Base-by-base conservation (phyloP, 306 rosid genomes). In the Begonia loranthoides region DNA sequence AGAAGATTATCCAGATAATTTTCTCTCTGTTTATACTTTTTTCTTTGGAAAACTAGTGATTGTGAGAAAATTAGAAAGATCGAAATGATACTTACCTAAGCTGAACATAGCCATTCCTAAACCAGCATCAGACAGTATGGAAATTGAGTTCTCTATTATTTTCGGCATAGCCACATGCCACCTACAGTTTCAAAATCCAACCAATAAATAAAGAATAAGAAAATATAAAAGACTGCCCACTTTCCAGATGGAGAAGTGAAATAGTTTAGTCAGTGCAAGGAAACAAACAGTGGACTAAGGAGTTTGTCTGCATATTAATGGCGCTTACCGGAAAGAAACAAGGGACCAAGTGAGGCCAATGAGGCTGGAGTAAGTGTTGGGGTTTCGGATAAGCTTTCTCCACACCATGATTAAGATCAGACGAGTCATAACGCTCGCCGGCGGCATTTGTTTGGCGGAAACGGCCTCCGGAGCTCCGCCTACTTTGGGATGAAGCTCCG, bases 21-120 rank as follows among this genome's bases (percentile, higher is more conserved):
- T 0, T 28, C 36, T 28, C 36, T 28, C 36, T 28, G 36, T 19
- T 19, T 19, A 19, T 19, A 4, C 22, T 1, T 8, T 28, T 7
- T 28, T 28, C 36, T 28, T 28, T 5, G 36, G 36, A 28, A 28
- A 28, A 28, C 8, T 5, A 28, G 36, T 7, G 8, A 28, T 28
- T 28, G 36, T 10, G 15, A 43, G 14, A 43, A 43, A 43, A 43
- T 10, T 10, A 43, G 15, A 43, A 43, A 10, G 13, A 43, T 4
- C 3, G 14, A 43, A 4, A 11, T 43, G 7, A 43, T 43, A 67
- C 83, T 79, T 66, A 92, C 99, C 99, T 72, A 92, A 83, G 71
- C 99, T 92, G 79, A 92, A 92, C 99, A 92, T 92, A 63, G 99
- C 99, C 99, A 92, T 92, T 61, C 99, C 99, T 4, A 92, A 93